phyloP scores from a whole-genome alignment of 495 filamentous ascomycete species.

The Penicillium paradoxum region DNA sequence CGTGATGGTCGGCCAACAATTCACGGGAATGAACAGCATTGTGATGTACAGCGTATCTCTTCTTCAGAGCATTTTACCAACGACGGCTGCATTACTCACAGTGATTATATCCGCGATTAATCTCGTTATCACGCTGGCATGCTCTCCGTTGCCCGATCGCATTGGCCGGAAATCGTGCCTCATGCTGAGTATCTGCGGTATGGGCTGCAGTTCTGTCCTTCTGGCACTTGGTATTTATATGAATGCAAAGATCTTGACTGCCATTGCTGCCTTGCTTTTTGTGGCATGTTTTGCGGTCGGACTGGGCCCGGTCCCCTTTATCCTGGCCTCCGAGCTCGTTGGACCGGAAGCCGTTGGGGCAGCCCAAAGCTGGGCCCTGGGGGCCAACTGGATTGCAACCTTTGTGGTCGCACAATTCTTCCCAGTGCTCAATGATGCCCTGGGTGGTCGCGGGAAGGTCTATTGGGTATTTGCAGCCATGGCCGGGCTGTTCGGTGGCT shows the following conservation, averaged over 20 bases:
- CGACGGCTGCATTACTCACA: constrained; percentile 71
- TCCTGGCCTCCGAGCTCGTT: constrained; percentile 84
- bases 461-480: constrained; percentile 83
- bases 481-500: constrained; percentile 58
- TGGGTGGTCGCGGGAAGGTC: constrained; percentile 73
- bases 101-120: constrained; percentile 84
- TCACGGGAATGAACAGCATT: constrained; percentile 92
- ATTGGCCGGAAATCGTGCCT: constrained; percentile 82
- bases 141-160: constrained; percentile 78
- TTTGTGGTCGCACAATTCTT: constrained; percentile 93
- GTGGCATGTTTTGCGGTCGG: constrained; percentile 88
- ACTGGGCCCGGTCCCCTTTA: constrained; percentile 89
- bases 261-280: constrained; percentile 74
- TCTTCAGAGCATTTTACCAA: constrained; percentile 68
- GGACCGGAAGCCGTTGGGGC: constrained; percentile 84
- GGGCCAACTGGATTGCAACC: constrained; percentile 85
- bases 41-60: constrained; percentile 97
- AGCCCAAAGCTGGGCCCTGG: constrained; percentile 76
- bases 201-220: constrained; percentile 68
- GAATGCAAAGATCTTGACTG: constrained; percentile 65
- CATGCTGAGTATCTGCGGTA: constrained; percentile 72
- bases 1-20: constrained; percentile 89
- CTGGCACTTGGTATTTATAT: constrained; percentile 72
- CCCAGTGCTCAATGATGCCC: constrained; percentile 69
- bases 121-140: constrained; percentile 70